These are phyloP conservation scores for Scedosporium aurantiacum DNA, from an alignment of 2,329 filamentous ascomycete genomes.

Conservation along the genomic window DNA sequence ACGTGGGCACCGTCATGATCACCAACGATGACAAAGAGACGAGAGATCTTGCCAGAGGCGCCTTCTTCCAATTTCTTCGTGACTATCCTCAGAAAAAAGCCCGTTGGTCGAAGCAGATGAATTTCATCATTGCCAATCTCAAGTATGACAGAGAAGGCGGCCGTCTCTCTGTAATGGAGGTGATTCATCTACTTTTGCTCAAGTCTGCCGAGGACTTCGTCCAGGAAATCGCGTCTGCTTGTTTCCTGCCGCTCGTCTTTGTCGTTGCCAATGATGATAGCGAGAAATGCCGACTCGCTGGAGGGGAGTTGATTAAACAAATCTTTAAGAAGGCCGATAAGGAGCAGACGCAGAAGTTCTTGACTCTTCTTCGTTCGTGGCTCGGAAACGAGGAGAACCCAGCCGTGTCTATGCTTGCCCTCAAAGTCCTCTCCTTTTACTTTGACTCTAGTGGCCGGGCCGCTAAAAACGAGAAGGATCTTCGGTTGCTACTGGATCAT, in stretches of 20 bases:
- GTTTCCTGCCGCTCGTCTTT: conserved; percentile 79
- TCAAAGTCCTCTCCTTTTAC: conserved; percentile 76
- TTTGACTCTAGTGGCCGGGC: conserved; percentile 57
- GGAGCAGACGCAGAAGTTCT: conserved; percentile 59
- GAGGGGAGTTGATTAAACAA: conserved; percentile 66
- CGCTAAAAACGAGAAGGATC: conserved; percentile 54
- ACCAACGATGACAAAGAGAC: conserved; percentile 87
- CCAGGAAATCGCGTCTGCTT: conserved; percentile 68
- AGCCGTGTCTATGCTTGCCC: conserved; percentile 58
- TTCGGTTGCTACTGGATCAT: conserved; percentile 48
- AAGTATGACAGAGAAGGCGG: conserved; percentile 84
- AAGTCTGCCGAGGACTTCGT: conserved; percentile 76
- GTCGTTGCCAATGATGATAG: conserved; percentile 83
- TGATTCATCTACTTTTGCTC: conserved; percentile 71
- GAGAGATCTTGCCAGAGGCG: conserved; percentile 74
- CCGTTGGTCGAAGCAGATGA: conserved; percentile 79
- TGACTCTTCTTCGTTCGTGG: conserved; percentile 64
- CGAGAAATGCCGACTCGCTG: conserved; percentile 72
- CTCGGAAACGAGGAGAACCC: conserved; percentile 62
- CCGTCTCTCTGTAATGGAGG: conserved; percentile 84
- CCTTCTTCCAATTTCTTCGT: conserved; percentile 87
- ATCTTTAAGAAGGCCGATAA: conserved; percentile 69
- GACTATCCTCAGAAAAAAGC: conserved; percentile 90
- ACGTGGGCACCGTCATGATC: conserved; percentile 85
- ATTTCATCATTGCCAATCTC: conserved; percentile 81